phyloP scores from a whole-genome alignment of 2,329 filamentous ascomycete genomes.

The Simplicillium aogashimaense region DNA sequence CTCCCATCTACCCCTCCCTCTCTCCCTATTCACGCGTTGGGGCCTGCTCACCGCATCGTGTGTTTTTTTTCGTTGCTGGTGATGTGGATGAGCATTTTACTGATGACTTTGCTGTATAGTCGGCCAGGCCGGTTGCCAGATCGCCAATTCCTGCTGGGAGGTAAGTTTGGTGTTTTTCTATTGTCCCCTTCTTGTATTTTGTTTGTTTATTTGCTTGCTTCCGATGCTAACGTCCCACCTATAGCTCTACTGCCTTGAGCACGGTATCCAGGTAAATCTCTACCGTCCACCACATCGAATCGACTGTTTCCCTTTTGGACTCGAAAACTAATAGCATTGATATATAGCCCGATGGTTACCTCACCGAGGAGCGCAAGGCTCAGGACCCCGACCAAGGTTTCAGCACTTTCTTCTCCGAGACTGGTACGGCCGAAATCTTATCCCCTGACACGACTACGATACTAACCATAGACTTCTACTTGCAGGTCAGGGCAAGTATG shows the following conservation, averaged over 20 bases:
- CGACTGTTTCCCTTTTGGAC: conserved; percentile 5
- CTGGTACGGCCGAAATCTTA: conserved; percentile 50
- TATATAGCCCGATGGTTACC: conserved; percentile 85
- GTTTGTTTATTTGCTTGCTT: background rate
- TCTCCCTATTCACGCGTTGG: conserved; percentile 18
- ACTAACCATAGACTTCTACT: conserved; percentile 5
- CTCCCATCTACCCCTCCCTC: conserved; percentile 16
- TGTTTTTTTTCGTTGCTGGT: conserved; percentile 3
- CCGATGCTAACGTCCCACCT: conserved; percentile 17
- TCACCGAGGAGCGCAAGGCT: conserved; percentile 95
- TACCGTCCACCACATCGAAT: conserved; percentile 11
- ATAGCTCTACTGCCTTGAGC: conserved; percentile 99
- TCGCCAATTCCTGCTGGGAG: conserved; percentile 99
- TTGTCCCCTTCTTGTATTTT: background rate
- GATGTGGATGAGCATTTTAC: conserved; percentile 5
- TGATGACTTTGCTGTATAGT: conserved; percentile 60
- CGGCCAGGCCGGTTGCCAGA: conserved; percentile 99
- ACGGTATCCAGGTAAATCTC: conserved; percentile 85
- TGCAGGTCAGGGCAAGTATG: conserved; percentile 93
- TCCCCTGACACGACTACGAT: background rate
- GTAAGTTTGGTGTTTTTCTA: conserved; percentile 47
- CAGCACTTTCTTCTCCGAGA: conserved; percentile 99
- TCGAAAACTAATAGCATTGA: conserved; percentile 2
- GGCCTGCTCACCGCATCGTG: conserved; percentile 32
- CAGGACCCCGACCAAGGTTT: conserved; percentile 92